These are phyloP conservation scores for Clonostachys byssicola DNA, from an alignment of 2,329 filamentous ascomycete species.

Conservation along the genomic window DNA sequence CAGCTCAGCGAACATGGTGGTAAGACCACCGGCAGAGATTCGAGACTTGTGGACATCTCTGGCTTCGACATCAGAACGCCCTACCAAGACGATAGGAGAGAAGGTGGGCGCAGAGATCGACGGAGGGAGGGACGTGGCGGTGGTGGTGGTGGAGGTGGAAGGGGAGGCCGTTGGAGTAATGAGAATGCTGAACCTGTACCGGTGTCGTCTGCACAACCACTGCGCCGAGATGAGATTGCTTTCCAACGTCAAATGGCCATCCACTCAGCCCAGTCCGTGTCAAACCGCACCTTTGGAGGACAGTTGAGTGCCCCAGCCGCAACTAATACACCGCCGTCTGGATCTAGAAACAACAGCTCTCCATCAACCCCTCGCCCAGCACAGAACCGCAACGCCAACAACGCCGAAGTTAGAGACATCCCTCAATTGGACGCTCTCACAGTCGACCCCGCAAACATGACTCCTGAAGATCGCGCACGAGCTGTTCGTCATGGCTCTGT, in stretches of 20 bases:
- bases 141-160: constrained; percentile 26
- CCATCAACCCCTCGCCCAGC: constrained; percentile 7
- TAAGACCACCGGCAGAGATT: constrained; percentile 80
- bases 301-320: constrained; percentile 54
- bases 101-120: constrained; percentile 16
- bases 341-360: constrained; percentile 9
- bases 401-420: constrained; percentile 29
- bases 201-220: constrained; percentile 70
- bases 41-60: constrained; percentile 80
- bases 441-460: constrained; percentile 44
- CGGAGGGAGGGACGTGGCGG: constrained; percentile 22
- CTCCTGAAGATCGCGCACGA: constrained; percentile 77
- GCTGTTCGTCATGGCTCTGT: constrained; percentile 78
- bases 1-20: constrained; percentile 82
- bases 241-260: constrained; percentile 91
- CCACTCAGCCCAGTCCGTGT: constrained; percentile 78
- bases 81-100: constrained; percentile 57
- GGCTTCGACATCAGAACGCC: constrained; percentile 75
- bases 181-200: constrained; percentile 81
- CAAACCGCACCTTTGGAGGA: constrained; percentile 79
- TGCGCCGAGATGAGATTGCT: constrained; percentile 83
- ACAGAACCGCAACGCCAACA: constrained; percentile 11
- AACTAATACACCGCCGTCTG: constrained; percentile 10
- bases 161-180: constrained; percentile 64
- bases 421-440: not conserved